A percentile compares a stretch with the other conserved stretches of the same genome.
Conservation (phyloP, 768 basidiomycete species). For the Russula virescens region DNA sequence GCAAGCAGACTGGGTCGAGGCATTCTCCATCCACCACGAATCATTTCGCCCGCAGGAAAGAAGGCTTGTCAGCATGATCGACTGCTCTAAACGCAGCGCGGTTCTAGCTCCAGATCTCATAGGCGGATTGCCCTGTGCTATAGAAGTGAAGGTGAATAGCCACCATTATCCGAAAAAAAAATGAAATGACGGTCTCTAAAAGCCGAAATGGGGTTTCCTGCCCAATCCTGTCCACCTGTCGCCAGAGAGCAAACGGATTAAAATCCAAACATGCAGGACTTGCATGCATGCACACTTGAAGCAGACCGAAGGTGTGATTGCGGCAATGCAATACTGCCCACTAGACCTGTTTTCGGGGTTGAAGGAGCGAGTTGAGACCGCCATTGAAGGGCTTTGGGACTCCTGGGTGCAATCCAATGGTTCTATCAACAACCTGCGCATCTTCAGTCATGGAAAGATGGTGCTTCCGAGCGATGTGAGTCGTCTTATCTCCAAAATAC, state of each 20-base stretch:
- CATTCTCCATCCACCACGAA: constrained; percentile 44
- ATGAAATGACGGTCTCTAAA: not conserved
- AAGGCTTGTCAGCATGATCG: constrained; percentile 51
- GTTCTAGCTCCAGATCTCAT: constrained; percentile 80
- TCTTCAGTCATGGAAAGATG: constrained; percentile 65
- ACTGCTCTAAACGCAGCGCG: constrained; percentile 47
- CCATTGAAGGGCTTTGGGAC: constrained; percentile 65
- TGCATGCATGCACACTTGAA: constrained; percentile 78
- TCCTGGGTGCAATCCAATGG: constrained; percentile 65
- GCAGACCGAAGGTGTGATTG: constrained; percentile 34
- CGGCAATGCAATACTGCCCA: constrained; percentile 66
- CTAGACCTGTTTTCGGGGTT: constrained; percentile 84
- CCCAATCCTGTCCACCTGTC: constrained; percentile 62
- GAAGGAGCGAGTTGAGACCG: constrained; percentile 50
- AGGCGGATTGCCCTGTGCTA: constrained; percentile 54
- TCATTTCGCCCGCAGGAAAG: constrained; percentile 51
- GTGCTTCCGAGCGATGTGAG: constrained; percentile 56
- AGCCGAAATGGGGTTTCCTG: constrained; percentile 99
- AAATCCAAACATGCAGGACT: constrained; percentile 76
- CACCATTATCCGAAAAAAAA: not conserved
- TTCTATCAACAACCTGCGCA: constrained; percentile 69
- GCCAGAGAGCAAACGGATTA: constrained; percentile 46
- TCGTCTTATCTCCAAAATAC: constrained; percentile 5
- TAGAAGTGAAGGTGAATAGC: constrained; percentile 83
- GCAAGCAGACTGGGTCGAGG: constrained; percentile 52